Base-by-base conservation (phyloP, 2,329 filamentous ascomycete genomes). In the Fusarium nematophilum region DNA sequence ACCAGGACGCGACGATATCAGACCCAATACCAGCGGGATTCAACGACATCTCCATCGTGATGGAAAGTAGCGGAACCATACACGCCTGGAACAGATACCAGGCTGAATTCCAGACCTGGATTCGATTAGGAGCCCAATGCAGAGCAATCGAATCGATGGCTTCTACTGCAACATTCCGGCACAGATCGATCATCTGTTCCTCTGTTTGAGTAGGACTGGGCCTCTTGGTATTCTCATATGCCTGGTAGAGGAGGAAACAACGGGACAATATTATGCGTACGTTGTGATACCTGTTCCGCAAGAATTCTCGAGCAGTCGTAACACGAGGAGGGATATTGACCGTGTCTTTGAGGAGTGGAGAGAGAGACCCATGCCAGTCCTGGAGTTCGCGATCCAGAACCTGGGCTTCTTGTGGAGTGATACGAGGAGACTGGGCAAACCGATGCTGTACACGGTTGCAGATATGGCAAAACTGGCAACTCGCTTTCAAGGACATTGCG, bases 51-150 rank as follows among this genome's bases (percentile, higher is more conserved):
- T 72, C 67, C 21, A 72, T 67, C 17, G 70, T 65, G 25, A 73
- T 66, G 26, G 68, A 64, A 13, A 73, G 57, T 3, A 73, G 53
- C 9, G 69, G 70, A 3, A 72, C 68, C 40, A 69, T 71, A 39
- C 70, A 72, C 5, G 70, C 70, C 43, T 73, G 70, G 52, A 74
- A 74, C 7, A 74, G 65, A 37, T 72, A 72, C 71, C 70, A 73
- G 2, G 63, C 66, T 10, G 67, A 66, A 55, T 70, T 71, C 72
- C 72, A 73, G 13, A 71, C 70, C 17, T 72, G 71, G 21, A 73
- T 61, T 14, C 68, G 62, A 44, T 72, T 73, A 6, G 70, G 72
- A 0, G 64, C 70, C 72, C 72, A 73, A 59, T 72, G 67, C 6
- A 72, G 57, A 3, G 70, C 69, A 25, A 70, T 71, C 13, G 66